Percentiles rank a stretch among this genome's conserved stretches.
phyloP scores from a whole-genome alignment of 805 yeast genomes.

The Pichia thaimueangensis region DNA sequence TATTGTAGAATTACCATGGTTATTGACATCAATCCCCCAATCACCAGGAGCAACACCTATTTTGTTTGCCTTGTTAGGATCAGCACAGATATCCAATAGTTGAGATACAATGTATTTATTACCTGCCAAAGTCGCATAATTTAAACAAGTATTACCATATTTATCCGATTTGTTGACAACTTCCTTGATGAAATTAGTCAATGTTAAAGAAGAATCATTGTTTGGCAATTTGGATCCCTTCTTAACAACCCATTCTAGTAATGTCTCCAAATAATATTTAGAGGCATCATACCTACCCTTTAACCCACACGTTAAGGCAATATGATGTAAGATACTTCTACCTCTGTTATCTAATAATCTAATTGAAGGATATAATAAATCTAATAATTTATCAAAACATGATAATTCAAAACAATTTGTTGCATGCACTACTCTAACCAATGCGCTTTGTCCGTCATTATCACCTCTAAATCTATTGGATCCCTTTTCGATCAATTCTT shows the following conservation, averaged over 20 bases:
- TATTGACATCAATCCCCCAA: slow-evolving; percentile 58
- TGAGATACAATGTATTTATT: slow-evolving; percentile 75
- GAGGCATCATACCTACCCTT: slow-evolving; percentile 68
- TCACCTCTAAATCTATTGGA: slow-evolving; percentile 70
- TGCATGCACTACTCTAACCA: slow-evolving; percentile 76
- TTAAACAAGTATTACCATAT: slow-evolving; percentile 93
- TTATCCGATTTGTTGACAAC: slow-evolving; percentile 85
- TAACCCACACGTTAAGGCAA: slow-evolving; percentile 72
- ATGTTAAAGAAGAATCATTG: slow-evolving; percentile 37
- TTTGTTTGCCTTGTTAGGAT: slow-evolving; percentile 68
- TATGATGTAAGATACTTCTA: slow-evolving; percentile 81
- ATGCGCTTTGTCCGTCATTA: slow-evolving; percentile 79
- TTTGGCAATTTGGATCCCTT: slow-evolving; percentile 41
- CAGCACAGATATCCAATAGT: slow-evolving; percentile 82
- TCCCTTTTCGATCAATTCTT: slow-evolving; percentile 57
- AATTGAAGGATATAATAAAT: slow-evolving; percentile 69
- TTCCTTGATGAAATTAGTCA: slow-evolving; percentile 55
- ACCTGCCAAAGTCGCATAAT: slow-evolving; percentile 86
- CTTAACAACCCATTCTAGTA: slow-evolving; percentile 72
- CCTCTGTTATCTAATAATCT: slow-evolving; percentile 59
- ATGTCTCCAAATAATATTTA: slow-evolving; percentile 63
- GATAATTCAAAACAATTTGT: slow-evolving; percentile 78
- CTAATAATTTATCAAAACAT: slow-evolving; percentile 64
- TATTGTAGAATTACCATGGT: not conserved
- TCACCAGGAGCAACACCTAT: slow-evolving; percentile 84